Conservation (phyloP, 768 basidiomycete species). For the Cystofilobasidium ferigula region DNA sequence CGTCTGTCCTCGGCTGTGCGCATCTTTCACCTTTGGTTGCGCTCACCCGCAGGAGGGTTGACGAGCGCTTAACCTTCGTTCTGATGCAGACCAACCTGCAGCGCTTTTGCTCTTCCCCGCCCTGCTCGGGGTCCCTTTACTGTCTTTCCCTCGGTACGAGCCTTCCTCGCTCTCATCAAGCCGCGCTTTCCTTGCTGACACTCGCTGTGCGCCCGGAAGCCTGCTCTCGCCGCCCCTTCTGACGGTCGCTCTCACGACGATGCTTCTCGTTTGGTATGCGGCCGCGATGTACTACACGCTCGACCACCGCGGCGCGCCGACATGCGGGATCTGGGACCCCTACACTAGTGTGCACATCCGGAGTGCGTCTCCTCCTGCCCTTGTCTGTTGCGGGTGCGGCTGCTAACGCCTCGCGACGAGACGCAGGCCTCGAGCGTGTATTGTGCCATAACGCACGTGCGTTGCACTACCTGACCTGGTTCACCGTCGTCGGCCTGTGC, state of each 20-base stretch:
- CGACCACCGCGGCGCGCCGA: constrained; percentile 5
- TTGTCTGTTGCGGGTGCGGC: not conserved
- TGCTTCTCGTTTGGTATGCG: constrained; percentile 6
- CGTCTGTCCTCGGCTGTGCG: not conserved
- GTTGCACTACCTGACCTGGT: no score
- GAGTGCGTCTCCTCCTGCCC: not conserved
- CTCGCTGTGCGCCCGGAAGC: not conserved
- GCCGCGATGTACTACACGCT: not conserved
- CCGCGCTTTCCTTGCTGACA: no score
- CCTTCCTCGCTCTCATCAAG: not conserved
- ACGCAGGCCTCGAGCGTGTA: no score
- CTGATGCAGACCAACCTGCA: not conserved
- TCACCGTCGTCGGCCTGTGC: no score
- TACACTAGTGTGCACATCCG: not conserved
- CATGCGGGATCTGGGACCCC: constrained; percentile 2
- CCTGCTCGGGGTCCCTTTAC: not conserved
- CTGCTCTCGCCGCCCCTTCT: not conserved
- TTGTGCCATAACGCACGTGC: no score
- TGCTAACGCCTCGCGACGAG: no score
- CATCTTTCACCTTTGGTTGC: no score
- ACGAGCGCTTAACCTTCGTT: no score
- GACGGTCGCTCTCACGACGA: not conserved
- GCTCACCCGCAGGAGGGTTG: no score
- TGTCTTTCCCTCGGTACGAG: not conserved
- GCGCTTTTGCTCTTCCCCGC: not conserved